Evolutionary conservation across 768 basidiomycete genomes (phyloP).

Genomic region (Lentinula lateritia): DNA sequence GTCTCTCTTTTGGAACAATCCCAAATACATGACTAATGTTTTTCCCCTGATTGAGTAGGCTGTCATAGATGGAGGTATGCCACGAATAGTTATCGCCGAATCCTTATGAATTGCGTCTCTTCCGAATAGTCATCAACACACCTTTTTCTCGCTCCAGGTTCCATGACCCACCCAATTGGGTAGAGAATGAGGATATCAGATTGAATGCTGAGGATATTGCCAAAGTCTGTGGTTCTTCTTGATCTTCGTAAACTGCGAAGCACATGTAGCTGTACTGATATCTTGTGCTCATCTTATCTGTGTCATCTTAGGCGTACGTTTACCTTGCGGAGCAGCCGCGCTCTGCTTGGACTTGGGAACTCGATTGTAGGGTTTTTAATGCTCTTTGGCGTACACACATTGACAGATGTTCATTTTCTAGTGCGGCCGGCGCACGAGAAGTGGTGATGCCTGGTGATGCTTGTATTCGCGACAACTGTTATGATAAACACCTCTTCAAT

Average conservation of each 20-base stretch:
- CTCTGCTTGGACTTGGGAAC: conserved; percentile 74
- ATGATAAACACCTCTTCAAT: no score
- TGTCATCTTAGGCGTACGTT: conserved; percentile 48
- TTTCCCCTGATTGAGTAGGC: conserved; percentile 28
- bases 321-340: conserved; percentile 63
- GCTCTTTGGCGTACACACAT: not conserved
- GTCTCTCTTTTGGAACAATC: conserved; percentile 17
- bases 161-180: not conserved
- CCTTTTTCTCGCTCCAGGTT: not conserved
- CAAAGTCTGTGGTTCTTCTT: conserved; percentile 34
- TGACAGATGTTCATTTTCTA: conserved; percentile 6
- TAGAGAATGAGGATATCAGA: not conserved
- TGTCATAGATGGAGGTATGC: conserved; percentile 61
- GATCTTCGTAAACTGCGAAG: not conserved
- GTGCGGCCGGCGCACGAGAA: conserved; percentile 44
- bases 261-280: not conserved
- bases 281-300: not conserved
- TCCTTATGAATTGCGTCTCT: not conserved
- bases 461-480: not conserved
- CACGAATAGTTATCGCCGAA: not conserved
- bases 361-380: conserved; percentile 51
- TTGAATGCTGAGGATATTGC: conserved; percentile 64
- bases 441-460: conserved; percentile 34
- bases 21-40: no score
- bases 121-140: not conserved